These are phyloP conservation scores for Brassica rapa DNA, from an alignment of 345 rosid genomes.

Conservation along the genomic window DNA sequence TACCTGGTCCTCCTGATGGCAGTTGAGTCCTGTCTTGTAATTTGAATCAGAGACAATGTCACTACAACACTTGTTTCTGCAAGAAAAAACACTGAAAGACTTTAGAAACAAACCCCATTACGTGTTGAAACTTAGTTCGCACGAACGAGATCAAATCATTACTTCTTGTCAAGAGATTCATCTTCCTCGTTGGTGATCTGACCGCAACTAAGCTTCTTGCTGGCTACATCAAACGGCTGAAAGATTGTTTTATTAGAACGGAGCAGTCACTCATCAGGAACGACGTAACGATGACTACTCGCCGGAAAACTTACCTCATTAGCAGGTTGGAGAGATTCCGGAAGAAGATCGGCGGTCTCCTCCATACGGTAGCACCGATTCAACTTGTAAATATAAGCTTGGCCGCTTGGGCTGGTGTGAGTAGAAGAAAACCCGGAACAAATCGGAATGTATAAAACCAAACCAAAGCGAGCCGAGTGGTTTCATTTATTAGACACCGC, in stretches of 20 bases:
- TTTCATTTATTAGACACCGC: not conserved
- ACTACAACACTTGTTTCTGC: slow-evolving; percentile 57
- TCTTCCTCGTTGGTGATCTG: slow-evolving; percentile 65
- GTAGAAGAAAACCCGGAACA: not conserved
- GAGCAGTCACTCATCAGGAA: no score
- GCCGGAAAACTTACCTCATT: slow-evolving; percentile 30
- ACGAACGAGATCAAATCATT: slow-evolving; percentile 23
- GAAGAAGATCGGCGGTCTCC: slow-evolving; percentile 53
- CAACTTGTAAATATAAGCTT: not conserved
- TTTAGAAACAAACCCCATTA: not conserved
- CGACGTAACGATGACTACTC: not conserved
- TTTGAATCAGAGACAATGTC: slow-evolving; percentile 36
- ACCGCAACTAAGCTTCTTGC: slow-evolving; percentile 57
- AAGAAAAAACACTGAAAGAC: not conserved
- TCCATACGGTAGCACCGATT: slow-evolving; percentile 18
- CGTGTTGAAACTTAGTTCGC: not conserved
- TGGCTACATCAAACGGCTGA: slow-evolving; percentile 63
- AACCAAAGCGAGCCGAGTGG: not conserved
- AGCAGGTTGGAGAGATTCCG: slow-evolving; percentile 46
- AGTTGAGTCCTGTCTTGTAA: slow-evolving; percentile 45
- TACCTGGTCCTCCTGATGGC: slow-evolving; percentile 54
- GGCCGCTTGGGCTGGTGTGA: no score
- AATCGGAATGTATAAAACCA: slow-evolving; percentile 2
- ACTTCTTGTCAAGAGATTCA: slow-evolving; percentile 60
- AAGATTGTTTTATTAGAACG: no score